Evolutionary conservation across 768 basidiomycete genomes (phyloP), one percentile per base, ranked within the genome.

Genomic region (Amanita brunnescens): DNA sequence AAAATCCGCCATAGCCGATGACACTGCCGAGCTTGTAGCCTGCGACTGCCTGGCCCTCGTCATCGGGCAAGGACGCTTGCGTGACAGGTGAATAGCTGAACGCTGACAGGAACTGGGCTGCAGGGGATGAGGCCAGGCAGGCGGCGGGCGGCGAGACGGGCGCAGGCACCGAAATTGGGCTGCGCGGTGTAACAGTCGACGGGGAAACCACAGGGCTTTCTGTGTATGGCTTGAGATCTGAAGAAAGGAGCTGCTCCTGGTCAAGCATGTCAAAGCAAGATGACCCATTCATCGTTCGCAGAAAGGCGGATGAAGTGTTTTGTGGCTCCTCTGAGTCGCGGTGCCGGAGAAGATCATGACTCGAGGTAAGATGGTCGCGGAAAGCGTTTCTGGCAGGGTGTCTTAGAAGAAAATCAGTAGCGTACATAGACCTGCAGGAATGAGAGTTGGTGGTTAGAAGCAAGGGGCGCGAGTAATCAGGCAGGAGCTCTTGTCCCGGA

Each of bases 1-100:
- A 90, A 63, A 91, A 90, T 6, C 81, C 86, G 7, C 93, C 92
- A 54, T 78, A 73, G 21, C 87, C 92, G 10, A 95, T 77, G 57
- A 86, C 71, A 26, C 74, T 73, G 13, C 89, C 92, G 0, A 96
- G 75, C 6, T 75, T 78, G 61, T 91, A 94, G 8, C 85, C 83
- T 0, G 78, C 74, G 9, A 93, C 73, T 20, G 68, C 60, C 47
- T 84, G 72, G 2, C 87, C 87, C 58, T 86, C 84, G 14, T 76
- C 78, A 57, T 91, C 87, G 5, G 79, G 77, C 5, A 72, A 65
- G 5, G 62, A 62, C 1, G 68, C 55, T 2, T 66, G 51, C 1
- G 70, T 61, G 6, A 56, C n/a, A 0, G 59, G 54, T 0, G 72
- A 60, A 2, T 76, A 72, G 18, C 71, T 75, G 65, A 87, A 85